These are phyloP conservation scores for Bonia amplexicaulis DNA, from an alignment of 176 grass and related monocot species.

Conservation along the genomic window DNA sequence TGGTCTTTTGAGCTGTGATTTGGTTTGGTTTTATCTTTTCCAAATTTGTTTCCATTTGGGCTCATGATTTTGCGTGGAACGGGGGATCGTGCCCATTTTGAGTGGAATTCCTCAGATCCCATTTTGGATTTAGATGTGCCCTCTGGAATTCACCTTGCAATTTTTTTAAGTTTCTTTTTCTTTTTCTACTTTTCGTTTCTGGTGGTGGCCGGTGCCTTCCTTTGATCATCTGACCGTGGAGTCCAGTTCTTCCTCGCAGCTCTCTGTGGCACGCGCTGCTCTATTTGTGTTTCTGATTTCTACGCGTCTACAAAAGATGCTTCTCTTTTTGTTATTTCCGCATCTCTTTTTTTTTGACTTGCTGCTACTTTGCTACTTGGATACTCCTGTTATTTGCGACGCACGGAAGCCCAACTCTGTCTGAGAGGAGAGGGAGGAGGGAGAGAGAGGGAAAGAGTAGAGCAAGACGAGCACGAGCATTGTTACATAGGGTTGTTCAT, in stretches of 20 bases:
- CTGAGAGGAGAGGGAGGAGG: background rate
- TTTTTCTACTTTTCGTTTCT: background rate
- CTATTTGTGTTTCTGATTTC: background rate
- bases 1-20: constrained; percentile 29
- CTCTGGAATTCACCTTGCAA: background rate
- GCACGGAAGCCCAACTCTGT: background rate
- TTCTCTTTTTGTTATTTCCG: constrained; percentile 13
- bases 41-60: constrained; percentile 26
- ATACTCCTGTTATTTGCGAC: background rate
- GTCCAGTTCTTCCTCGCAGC: constrained; percentile 14
- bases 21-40: background rate
- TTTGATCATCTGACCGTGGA: background rate
- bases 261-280: background rate
- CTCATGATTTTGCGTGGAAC: constrained; percentile 1
- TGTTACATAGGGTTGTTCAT: too few relatives aligned
- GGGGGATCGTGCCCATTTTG: background rate
- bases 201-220: background rate
- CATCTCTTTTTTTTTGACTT: background rate
- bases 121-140: constrained; percentile 35
- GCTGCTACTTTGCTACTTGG: background rate
- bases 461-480: too few relatives aligned
- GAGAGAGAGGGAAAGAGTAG: background rate
- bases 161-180: background rate
- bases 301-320: constrained; percentile 7
- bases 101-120: background rate